A percentile compares a stretch with the other conserved stretches of the same genome.
phyloP scores from a whole-genome alignment of 176 grass and related monocot species.

The Eremochloa ophiuroides region DNA sequence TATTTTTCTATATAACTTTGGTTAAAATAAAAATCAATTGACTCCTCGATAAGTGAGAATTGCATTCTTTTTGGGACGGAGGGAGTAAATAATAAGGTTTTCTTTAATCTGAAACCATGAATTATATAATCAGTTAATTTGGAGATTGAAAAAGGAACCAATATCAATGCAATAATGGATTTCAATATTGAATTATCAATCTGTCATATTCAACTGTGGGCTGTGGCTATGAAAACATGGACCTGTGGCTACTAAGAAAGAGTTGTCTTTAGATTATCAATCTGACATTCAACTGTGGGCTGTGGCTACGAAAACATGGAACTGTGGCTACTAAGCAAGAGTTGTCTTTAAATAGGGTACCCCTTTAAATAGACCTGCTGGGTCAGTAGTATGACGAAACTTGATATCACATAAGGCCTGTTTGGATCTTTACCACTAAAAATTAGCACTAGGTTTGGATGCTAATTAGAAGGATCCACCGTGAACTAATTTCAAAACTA shows the following conservation, averaged over 20 bases:
- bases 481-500: too few species aligned
- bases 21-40: too few species aligned
- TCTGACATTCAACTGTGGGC: too few species aligned
- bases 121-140: neutral
- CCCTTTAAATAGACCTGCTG: neutral
- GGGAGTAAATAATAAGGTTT: neutral
- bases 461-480: too few species aligned
- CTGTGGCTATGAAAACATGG: too few species aligned
- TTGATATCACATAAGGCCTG: neutral
- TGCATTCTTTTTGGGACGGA: too few species aligned
- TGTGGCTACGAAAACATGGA: neutral
- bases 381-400: neutral
- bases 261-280: neutral
- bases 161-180: conserved; percentile 4
- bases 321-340: neutral
- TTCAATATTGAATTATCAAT: neutral
- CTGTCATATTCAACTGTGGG: neutral
- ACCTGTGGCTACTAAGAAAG: neutral
- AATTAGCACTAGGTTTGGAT: too few species aligned
- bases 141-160: neutral
- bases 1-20: too few species aligned
- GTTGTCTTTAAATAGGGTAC: neutral
- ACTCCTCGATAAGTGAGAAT: too few species aligned
- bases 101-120: neutral
- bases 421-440: too few species aligned